A percentile compares a stretch with the other conserved stretches of the same genome.
Evolutionary conservation across 1,284 basidiomycete species (phyloP).

Genomic region (Cutaneotrichosporon sp.): DNA sequence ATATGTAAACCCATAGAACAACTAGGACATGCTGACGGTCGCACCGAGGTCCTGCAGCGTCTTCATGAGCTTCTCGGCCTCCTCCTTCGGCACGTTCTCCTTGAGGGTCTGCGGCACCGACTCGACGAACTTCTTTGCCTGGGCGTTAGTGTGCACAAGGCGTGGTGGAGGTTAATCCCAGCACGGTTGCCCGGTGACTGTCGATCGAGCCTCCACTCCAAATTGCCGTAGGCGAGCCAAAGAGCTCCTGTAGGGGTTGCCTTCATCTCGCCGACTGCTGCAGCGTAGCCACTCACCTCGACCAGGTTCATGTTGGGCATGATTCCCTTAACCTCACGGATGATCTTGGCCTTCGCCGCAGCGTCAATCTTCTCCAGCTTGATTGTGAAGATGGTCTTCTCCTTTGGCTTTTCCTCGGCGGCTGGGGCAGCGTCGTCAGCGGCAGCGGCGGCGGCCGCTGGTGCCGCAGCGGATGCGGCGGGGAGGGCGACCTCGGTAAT

Average conservation of each 20-base stretch:
- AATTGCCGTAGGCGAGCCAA: too few relatives aligned
- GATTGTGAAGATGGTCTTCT: constrained; percentile 96
- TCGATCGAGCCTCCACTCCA: neutral
- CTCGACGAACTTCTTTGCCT: constrained; percentile 99
- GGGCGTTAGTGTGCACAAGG: constrained; percentile 2
- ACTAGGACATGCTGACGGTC: constrained; percentile 61
- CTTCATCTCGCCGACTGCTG: too few relatives aligned
- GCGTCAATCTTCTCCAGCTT: constrained; percentile 90
- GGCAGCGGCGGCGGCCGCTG: constrained; percentile 55
- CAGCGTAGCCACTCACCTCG: constrained; percentile 70
- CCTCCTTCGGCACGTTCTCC: constrained; percentile 94
- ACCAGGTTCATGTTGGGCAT: constrained; percentile 92
- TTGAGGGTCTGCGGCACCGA: constrained; percentile 90
- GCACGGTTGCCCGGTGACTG: neutral
- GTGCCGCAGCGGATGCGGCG: constrained; percentile 61
- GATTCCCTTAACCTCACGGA: constrained; percentile 93
- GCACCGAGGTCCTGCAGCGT: constrained; percentile 86
- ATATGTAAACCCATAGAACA: neutral
- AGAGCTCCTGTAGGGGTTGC: too few relatives aligned
- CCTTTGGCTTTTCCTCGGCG: constrained; percentile 83
- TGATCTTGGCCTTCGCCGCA: constrained; percentile 90
- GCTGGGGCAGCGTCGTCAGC: constrained; percentile 50
- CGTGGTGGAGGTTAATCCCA: neutral
- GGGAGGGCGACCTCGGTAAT: constrained; percentile 98
- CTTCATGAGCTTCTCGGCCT: constrained; percentile 93